Percentiles rank a stretch among this genome's conserved stretches.
Conservation (phyloP, 2,329 filamentous ascomycete genomes). For the Ceratocystiopsis brevicomis region DNA sequence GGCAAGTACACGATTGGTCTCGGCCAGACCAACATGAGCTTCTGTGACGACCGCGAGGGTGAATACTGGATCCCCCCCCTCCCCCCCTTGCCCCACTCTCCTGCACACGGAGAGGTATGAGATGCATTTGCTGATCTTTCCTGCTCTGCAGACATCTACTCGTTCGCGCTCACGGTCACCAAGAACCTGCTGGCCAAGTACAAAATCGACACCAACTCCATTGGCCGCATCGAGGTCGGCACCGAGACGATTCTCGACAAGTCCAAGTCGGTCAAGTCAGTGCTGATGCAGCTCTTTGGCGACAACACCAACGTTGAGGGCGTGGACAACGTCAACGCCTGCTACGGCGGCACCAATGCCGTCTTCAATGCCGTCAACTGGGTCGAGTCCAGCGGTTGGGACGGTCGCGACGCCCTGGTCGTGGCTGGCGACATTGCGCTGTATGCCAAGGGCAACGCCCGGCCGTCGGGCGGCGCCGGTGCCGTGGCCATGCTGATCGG, state of each 20-base stretch:
- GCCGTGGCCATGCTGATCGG: constrained; percentile 64
- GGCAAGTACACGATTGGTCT: constrained; percentile 87
- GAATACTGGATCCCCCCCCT: constrained; percentile 12
- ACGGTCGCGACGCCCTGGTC: constrained; percentile 64
- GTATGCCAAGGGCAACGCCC: constrained; percentile 66
- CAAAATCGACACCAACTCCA: constrained; percentile 57
- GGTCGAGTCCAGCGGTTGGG: constrained; percentile 75
- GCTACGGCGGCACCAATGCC: constrained; percentile 73
- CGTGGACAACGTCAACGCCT: constrained; percentile 67
- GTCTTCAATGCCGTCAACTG: constrained; percentile 71
- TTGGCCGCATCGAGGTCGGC: constrained; percentile 68
- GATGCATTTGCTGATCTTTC: background rate
- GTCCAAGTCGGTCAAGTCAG: constrained; percentile 79
- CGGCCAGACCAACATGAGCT: constrained; percentile 81
- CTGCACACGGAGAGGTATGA: background rate
- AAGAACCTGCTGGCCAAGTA: constrained; percentile 68
- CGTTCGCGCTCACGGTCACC: constrained; percentile 58
- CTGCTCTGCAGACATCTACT: constrained; percentile 55
- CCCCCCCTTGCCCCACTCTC: background rate
- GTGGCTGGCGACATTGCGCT: constrained; percentile 69
- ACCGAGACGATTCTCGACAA: constrained; percentile 78
- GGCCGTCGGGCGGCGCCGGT: constrained; percentile 64
- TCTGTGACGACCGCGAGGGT: constrained; percentile 82
- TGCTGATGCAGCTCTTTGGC: constrained; percentile 71
- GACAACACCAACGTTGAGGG: constrained; percentile 74